These are phyloP conservation scores for Microbotryum lychnidis-dioicae DNA, from an alignment of 1,284 basidiomycete genomes.

Conservation along the genomic window DNA sequence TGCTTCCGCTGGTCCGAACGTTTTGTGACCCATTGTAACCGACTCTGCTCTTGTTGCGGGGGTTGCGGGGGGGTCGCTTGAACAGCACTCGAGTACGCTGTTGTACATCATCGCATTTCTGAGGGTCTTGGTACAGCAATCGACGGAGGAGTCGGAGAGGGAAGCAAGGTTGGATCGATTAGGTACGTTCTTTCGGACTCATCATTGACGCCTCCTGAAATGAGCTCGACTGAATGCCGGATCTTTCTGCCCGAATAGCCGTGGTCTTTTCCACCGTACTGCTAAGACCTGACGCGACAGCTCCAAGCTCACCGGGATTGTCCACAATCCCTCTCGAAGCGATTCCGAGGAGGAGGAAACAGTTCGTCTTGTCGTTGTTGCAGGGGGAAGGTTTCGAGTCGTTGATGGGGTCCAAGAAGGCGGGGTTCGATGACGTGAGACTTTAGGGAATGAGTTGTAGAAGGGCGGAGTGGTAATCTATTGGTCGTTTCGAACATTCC, in stretches of 20 bases:
- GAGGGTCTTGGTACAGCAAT: conserved; percentile 12
- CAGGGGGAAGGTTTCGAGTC: conserved; percentile 2
- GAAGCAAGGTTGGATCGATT: conserved; percentile 6
- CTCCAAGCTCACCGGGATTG: background rate
- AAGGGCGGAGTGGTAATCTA: too few species aligned
- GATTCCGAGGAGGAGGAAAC: conserved; percentile 14
- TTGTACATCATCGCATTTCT: conserved; percentile 27
- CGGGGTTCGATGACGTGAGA: too few species aligned
- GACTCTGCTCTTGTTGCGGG: background rate
- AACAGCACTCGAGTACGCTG: conserved; percentile 20
- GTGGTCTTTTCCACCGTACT: conserved; percentile 22
- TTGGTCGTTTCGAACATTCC: too few species aligned
- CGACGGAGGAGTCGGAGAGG: background rate
- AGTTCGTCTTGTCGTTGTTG: conserved; percentile 11
- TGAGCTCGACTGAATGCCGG: background rate
- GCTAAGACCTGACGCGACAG: background rate
- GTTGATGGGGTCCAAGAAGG: background rate
- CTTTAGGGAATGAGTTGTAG: too few species aligned
- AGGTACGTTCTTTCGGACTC: conserved; percentile 4
- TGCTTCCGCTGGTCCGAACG: background rate
- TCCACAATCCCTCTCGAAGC: conserved; percentile 1
- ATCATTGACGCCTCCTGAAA: too few species aligned
- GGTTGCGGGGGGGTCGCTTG: accelerated
- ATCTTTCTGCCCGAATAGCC: background rate
- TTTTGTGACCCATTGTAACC: background rate